Evolutionary conservation across 1,284 basidiomycete species (phyloP), one percentile per base, ranked within the genome.

Genomic region (Neonothopanus nambi): DNA sequence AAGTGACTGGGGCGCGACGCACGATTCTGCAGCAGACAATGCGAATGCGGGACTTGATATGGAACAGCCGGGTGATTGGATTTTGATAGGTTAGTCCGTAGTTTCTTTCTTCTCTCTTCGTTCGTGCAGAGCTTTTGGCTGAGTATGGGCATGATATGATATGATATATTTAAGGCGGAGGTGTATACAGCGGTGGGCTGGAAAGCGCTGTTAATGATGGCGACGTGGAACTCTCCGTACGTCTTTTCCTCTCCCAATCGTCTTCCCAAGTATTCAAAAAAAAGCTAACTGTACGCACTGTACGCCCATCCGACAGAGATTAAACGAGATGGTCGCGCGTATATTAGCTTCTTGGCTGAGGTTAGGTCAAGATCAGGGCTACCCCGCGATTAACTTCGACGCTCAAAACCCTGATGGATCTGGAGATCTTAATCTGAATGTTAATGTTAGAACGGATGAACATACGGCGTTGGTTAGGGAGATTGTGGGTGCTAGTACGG

Each of bases 311-410:
- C 11, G 26, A 11, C 61, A 71, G 56, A 73, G 86, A 20, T 63
- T 91, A 40, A 75, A 87, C 57, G 81, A 91, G 61, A 85, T 90
- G 84, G 84, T 83, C 0, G 73, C 78, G 2, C 79, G 84, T 30
- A 82, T 89, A 54, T 65, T 89, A 24, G 80, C 85, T 3, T 75
- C 77, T 4, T 89, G 76, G 73, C 87, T 82, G 59, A 75, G 69
- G 33, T 61, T 81, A n/a, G 78, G 78, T 11, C 82, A 84, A 63
- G 80, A 83, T 54, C 59, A 65, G 72, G 77, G 67, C 11, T 90
- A 79, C 61, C 87, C 86, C 0, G 52, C 70, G 0, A 65, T 74
- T 9, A 84, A 80, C 59, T 78, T 83, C 54, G 69, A 85, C 57
- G 67, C 76, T 2, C 82, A 78, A 69, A 67, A 79, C 28, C 58